These are phyloP conservation scores for Brassica carinata DNA, from an alignment of 345 rosid genomes.

Conservation along the genomic window DNA sequence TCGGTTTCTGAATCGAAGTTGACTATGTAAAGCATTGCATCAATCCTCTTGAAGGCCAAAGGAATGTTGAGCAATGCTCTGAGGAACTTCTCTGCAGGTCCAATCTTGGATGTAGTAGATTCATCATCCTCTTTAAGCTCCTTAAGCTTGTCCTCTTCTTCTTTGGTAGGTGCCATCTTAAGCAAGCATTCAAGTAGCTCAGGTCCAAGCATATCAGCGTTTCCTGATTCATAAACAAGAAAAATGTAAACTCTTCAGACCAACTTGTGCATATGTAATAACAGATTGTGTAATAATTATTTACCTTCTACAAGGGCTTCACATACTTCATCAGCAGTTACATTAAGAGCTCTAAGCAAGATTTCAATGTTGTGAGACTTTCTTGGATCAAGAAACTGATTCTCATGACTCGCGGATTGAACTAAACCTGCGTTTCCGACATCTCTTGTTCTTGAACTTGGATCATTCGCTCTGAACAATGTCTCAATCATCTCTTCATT, in stretches of 20 bases:
- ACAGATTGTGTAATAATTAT: neutral
- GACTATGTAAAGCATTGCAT: constrained; percentile 83
- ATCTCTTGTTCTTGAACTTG: constrained; percentile 51
- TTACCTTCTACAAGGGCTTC: constrained; percentile 90
- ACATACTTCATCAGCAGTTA: constrained; percentile 89
- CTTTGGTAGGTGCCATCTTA: constrained; percentile 82
- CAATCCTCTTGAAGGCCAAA: constrained; percentile 82
- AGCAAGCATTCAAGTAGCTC: constrained; percentile 88
- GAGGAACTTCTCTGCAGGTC: constrained; percentile 96
- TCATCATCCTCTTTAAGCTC: neutral
- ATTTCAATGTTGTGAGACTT: constrained; percentile 92
- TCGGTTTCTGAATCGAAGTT: constrained; percentile 92
- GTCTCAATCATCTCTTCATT: constrained; percentile 98
- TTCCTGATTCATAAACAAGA: constrained; percentile 54
- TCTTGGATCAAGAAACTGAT: constrained; percentile 79
- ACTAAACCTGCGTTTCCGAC: constrained; percentile 35
- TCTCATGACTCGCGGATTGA: constrained; percentile 53
- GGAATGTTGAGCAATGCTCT: constrained; percentile 80
- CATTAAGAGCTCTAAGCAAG: constrained; percentile 86
- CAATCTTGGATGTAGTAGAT: constrained; percentile 65
- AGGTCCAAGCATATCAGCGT: constrained; percentile 76
- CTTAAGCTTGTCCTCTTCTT: neutral
- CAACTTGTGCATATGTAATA: neutral
- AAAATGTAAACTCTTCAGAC: neutral
- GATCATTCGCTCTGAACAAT: constrained; percentile 63